Evolutionary conservation across 371 early-diverging fungal genomes (phyloP).

Genomic region (Mucor sp.): DNA sequence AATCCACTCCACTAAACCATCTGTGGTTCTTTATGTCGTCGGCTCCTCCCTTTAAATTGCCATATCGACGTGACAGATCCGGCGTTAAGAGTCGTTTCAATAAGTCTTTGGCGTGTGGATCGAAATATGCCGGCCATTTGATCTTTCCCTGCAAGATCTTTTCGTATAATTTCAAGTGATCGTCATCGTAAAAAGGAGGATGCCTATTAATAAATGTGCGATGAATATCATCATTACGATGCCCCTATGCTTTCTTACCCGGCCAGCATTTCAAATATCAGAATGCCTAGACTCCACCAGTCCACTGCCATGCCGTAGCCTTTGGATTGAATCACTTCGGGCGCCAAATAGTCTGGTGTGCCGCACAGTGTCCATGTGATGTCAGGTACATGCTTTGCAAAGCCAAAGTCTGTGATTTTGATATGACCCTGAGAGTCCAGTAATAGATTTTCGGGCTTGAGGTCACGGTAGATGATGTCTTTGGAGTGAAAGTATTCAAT

Average conservation of each 20-base stretch:
- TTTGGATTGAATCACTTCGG: conserved; percentile 97
- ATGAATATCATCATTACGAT: neutral
- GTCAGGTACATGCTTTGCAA: conserved; percentile 94
- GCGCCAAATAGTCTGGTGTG: conserved; percentile 99
- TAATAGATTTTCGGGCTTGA: conserved; percentile 92
- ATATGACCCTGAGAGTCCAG: conserved; percentile 90
- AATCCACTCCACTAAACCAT: conserved; percentile 88
- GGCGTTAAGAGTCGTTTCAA: conserved; percentile 89
- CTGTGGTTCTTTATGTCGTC: conserved; percentile 86
- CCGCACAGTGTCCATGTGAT: conserved; percentile 82
- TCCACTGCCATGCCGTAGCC: conserved; percentile 98
- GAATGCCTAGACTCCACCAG: conserved; percentile 98
- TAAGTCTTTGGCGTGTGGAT: conserved; percentile 89
- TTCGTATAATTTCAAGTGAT: conserved; percentile 90
- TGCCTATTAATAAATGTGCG: conserved; percentile 38
- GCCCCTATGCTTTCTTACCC: neutral
- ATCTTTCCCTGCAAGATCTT: conserved; percentile 90
- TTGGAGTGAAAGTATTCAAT: conserved; percentile 89
- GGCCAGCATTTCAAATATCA: conserved; percentile 95
- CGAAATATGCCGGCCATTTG: conserved; percentile 91
- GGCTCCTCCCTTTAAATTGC: conserved; percentile 89
- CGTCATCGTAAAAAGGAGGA: conserved; percentile 98
- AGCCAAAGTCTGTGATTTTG: conserved; percentile 99
- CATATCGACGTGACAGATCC: conserved; percentile 90
- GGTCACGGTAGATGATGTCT: conserved; percentile 91